Conservation (phyloP, 2,329 filamentous ascomycete genomes). For the Ophiostoma montium region DNA sequence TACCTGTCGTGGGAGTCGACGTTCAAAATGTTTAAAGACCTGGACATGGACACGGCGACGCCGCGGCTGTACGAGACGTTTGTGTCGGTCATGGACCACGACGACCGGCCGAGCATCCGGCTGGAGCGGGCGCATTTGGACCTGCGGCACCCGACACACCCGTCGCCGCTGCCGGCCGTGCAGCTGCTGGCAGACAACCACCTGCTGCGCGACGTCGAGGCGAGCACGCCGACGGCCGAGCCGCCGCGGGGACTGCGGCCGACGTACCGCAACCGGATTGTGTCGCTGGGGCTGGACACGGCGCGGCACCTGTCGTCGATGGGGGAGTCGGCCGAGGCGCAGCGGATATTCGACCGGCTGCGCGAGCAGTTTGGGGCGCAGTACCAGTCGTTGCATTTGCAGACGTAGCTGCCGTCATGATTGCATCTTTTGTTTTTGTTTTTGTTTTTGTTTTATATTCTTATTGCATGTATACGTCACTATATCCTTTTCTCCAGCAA, state of each 20-base stretch:
- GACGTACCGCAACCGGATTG: constrained; percentile 16
- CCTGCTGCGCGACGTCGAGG: constrained; percentile 12
- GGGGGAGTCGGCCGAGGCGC: constrained; percentile 27
- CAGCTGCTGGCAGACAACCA: constrained; percentile 24
- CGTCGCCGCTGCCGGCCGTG: constrained; percentile 32
- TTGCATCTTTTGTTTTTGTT: not conserved
- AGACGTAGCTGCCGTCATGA: constrained; percentile 4
- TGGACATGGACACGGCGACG: constrained; percentile 30
- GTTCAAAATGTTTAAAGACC: constrained; percentile 34
- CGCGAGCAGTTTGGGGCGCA: constrained; percentile 12
- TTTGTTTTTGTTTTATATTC: not conserved
- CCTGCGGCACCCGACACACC: constrained; percentile 38
- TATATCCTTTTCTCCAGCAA: not conserved
- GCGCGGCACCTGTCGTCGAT: constrained; percentile 28
- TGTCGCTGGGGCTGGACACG: constrained; percentile 32
- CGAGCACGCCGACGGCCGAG: constrained; percentile 3
- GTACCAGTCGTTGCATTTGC: constrained; percentile 8
- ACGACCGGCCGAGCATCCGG: constrained; percentile 21
- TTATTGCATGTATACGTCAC: not conserved
- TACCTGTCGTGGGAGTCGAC: constrained; percentile 38
- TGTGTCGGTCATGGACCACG: constrained; percentile 29
- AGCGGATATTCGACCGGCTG: constrained; percentile 20
- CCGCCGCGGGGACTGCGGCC: constrained; percentile 16
- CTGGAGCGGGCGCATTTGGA: constrained; percentile 39
- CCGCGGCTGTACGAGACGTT: constrained; percentile 38